Evolutionary conservation across 2,329 filamentous ascomycete genomes (phyloP), one percentile per base, ranked within the genome.

Genomic region (Exophiala spinifera): DNA sequence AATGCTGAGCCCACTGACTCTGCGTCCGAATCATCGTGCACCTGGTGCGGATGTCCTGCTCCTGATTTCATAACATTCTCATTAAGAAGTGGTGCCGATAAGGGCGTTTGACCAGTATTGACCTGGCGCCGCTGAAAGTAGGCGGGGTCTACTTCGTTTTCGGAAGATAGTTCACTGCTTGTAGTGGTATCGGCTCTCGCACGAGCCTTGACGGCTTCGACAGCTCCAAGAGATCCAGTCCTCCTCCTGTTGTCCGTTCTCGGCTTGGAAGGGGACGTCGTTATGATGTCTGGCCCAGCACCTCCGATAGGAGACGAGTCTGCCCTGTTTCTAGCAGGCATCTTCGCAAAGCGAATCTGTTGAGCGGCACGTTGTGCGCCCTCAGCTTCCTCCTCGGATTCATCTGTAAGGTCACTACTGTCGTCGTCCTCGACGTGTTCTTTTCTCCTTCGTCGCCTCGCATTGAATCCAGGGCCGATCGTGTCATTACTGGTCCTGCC

Each of bases 341-440:
- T 92, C 73, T 97, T 97, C 46, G 88, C 85, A 71, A 99, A 99
- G 67, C 92, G 91, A 69, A 97, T 96, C 69, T 95, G 89, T 68
- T 95, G 89, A 2, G 87, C 87, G 42, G 88, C 87, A 50, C 87
- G 70, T 62, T 68, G 66, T 42, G 61, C 62, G 36, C 65, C 67
- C 19, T 83, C 79, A 2, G 74, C 76, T 43, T 84, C 82, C 7
- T 86, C 83, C 42, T 86, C 83, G 65, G 82, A 86, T 59, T 86
- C 82, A 63, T 86, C 83, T 59, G 81, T 85, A 49, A 86, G 66
- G 64, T 86, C 83, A 64, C 82, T 85, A 66, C 82, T 85, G 63
- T 86, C 83, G 37, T 86, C 83, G 52, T 85, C 82, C 52, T 85
- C 82, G 13, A 78, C 69, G 55, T 81, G 79, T 59, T 81, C 79